Evolutionary conservation across 257 asterid species (phyloP).

Genomic region (Rauvolfia tetraphylla): DNA sequence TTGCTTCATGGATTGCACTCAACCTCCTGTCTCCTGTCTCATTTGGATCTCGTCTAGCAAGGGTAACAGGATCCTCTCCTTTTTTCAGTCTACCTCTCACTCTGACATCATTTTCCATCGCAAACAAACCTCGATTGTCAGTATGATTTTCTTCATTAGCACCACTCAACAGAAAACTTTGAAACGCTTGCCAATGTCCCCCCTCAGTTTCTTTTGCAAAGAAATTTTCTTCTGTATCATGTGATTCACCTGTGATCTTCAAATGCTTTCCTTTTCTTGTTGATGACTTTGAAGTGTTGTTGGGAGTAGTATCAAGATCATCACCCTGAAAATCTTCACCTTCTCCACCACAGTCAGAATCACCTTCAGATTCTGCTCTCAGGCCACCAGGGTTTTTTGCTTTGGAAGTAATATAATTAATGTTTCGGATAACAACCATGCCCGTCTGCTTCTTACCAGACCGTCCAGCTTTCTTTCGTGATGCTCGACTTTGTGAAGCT

Average conservation of each 20-base stretch:
- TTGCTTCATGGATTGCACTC: constrained; percentile 28
- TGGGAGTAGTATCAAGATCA: constrained; percentile 27
- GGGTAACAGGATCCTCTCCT: constrained; percentile 50
- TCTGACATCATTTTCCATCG: constrained; percentile 51
- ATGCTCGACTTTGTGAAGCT: constrained; percentile 36
- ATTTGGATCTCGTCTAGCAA: constrained; percentile 34
- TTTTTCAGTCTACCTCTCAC: constrained; percentile 44
- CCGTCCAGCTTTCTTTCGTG: constrained; percentile 41
- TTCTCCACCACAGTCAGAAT: constrained; percentile 42
- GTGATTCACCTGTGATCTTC: constrained; percentile 33
- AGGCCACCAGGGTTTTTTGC: constrained; percentile 22
- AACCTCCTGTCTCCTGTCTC: constrained; percentile 46
- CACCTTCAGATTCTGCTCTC: constrained; percentile 30
- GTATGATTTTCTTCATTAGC: constrained; percentile 49
- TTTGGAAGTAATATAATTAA: constrained; percentile 39
- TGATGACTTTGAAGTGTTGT: constrained; percentile 36
- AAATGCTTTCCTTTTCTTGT: constrained; percentile 43
- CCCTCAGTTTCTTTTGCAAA: constrained; percentile 54
- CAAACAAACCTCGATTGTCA: constrained; percentile 45
- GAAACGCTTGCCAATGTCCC: constrained; percentile 86
- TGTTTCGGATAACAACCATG: constrained; percentile 44
- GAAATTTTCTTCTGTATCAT: constrained; percentile 31
- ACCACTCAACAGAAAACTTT: constrained; percentile 68
- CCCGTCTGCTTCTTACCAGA: constrained; percentile 39
- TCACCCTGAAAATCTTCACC: constrained; percentile 38